Conservation (phyloP, 225 moss, liverwort and hornwort genomes). For the Ulota crispa region DNA sequence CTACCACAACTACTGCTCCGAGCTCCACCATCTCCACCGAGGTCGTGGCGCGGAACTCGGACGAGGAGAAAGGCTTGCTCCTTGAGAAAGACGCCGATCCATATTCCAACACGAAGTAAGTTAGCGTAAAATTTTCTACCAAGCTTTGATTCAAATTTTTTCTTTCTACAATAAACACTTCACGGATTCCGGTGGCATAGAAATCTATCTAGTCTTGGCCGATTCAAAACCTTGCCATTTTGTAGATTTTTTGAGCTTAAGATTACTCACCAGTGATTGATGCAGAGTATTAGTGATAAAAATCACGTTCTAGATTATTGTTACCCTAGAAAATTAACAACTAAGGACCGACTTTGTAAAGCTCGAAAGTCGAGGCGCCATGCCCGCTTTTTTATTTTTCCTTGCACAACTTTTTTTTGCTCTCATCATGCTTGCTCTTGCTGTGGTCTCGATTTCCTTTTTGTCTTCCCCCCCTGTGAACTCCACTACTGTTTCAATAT, state of each 20-base stretch:
- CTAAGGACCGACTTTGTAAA: neutral
- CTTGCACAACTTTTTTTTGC: neutral
- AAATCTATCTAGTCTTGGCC: neutral
- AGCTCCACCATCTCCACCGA: neutral
- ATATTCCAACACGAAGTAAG: neutral
- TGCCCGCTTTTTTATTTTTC: neutral
- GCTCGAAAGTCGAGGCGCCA: neutral
- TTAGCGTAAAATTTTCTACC: neutral
- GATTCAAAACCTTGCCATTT: neutral
- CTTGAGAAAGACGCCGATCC: neutral
- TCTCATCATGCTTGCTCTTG: neutral
- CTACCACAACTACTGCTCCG: neutral
- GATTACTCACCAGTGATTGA: neutral
- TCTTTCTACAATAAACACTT: neutral
- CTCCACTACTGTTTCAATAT: neutral
- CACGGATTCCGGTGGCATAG: neutral
- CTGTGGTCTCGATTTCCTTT: neutral
- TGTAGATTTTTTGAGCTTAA: neutral
- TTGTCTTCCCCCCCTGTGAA: neutral
- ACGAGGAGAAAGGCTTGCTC: conserved; percentile 23
- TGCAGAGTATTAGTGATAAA: neutral
- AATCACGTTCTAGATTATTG: neutral
- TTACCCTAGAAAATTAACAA: neutral
- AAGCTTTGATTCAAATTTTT: too few relatives aligned
- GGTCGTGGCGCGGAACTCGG: neutral